Conservation (phyloP, 2,329 filamentous ascomycete species). For the Aspergillus spinulosporus region DNA sequence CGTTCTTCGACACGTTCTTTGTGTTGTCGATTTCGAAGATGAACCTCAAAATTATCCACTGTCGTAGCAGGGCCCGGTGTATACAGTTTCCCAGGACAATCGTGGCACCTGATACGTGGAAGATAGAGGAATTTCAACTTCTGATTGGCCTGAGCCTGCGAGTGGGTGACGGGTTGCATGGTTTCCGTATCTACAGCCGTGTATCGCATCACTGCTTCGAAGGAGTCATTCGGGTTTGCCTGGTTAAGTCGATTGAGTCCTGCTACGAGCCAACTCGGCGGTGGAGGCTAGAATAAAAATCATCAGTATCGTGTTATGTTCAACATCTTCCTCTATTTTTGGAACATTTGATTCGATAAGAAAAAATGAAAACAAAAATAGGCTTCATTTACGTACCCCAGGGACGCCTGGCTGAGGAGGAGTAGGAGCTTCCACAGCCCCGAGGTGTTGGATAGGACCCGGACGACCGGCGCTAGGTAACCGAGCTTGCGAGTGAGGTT, state of each 20-base stretch:
- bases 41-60: constrained; percentile 87
- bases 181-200: constrained; percentile 74
- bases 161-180: constrained; percentile 60
- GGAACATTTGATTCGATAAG: constrained; percentile 19
- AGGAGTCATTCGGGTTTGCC: constrained; percentile 74
- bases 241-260: constrained; percentile 71
- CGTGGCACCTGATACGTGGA: constrained; percentile 84
- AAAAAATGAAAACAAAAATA: not conserved
- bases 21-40: constrained; percentile 82
- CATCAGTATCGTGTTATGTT: constrained; percentile 14
- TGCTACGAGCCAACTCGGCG: constrained; percentile 79
- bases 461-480: constrained; percentile 27
- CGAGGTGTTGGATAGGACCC: constrained; percentile 40
- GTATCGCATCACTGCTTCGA: constrained; percentile 90
- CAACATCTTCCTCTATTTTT: constrained; percentile 4
- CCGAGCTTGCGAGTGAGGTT: constrained; percentile 33
- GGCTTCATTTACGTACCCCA: constrained; percentile 43
- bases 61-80: constrained; percentile 83
- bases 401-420: constrained; percentile 44
- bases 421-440: constrained; percentile 48
- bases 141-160: constrained; percentile 55
- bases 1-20: constrained; percentile 66
- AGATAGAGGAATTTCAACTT: constrained; percentile 77
- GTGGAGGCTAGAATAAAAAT: constrained; percentile 63
- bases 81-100: constrained; percentile 92